Evolutionary conservation across 305 asterid species (phyloP).

Genomic region (Fraxinus albicans): DNA sequence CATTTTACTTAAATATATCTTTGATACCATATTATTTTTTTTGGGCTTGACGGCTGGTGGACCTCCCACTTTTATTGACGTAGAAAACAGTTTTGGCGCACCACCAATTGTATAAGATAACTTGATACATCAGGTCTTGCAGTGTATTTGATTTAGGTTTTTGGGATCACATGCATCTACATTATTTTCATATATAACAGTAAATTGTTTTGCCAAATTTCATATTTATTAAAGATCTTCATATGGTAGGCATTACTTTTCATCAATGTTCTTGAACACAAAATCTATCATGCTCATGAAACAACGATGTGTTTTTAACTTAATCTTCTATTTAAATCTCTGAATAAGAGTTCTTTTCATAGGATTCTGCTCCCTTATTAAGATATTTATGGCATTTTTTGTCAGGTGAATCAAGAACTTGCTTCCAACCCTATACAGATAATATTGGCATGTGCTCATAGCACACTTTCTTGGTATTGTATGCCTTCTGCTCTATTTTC

Average conservation of each 20-base stretch:
- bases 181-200: neutral
- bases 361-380: neutral
- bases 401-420: conserved; percentile 75
- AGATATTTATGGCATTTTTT: conserved; percentile 24
- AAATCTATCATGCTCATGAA: neutral
- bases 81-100: conserved; percentile 95
- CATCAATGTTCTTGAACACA: conserved; percentile 5
- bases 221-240: conserved; percentile 66
- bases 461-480: conserved; percentile 98
- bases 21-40: neutral
- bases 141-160: neutral
- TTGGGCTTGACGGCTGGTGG: conserved; percentile 96
- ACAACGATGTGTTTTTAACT: conserved; percentile 7
- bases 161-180: neutral
- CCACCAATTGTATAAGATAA: conserved; percentile 91
- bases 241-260: conserved; percentile 47
- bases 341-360: neutral
- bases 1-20: neutral
- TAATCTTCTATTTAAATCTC: conserved; percentile 12
- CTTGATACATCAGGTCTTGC: conserved; percentile 68
- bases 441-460: conserved; percentile 84
- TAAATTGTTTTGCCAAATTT: neutral
- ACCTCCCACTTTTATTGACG: conserved; percentile 91
- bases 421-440: conserved; percentile 62
- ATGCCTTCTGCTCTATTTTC: conserved; percentile 31